Evolutionary conservation across 345 rosid genomes (phyloP), one percentile per base, ranked within the genome.

Genomic region (Combretum micranthum): DNA sequence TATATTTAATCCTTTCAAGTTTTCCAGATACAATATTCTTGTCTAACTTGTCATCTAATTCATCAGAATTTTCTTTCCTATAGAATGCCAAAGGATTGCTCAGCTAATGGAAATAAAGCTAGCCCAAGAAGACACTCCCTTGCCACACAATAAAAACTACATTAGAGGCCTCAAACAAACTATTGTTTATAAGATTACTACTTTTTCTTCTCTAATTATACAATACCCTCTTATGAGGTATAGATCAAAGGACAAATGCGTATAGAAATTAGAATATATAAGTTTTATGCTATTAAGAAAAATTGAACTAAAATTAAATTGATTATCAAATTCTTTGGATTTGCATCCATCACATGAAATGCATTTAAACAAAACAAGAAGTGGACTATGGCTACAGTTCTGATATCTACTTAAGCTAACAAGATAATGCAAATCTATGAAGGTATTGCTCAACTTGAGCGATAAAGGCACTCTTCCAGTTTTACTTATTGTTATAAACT

Each of bases 71-170:
- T 61, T 52, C 42, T 69, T 74, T 57, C 66, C n/a, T n/a, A 65
- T 85, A 91, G 91, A 74, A 62, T 56, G 68, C 74, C 75, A 12
- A 63, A 48, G 57, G 75, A 73, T 63, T 64, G 80, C 47, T 74
- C 81, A 4, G 72, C 82, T 16, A 59, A 63, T 26, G 81, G 64
- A 47, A 73, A 62, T 67, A 87, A 77, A 80, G 60, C 95, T 42
- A 71, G 80, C 15, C 65, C 75, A 26, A 82, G 69, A 70, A 88
- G 95, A 95, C 64, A 66, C 45, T 84, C 83, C 63, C 81, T 91
- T 46, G 82, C 90, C 52, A 62, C 90, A 37, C 88, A 86, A 96
- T 91, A 82, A 82, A 81, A 19, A 66, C 20, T 61, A 46, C 13
- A 25, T 12, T 22, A 17, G 0, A 4, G 47, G 16, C n/a, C 20